Conservation (phyloP, 2,329 filamentous ascomycete species). For the Phialemonium atrogriseum region DNA sequence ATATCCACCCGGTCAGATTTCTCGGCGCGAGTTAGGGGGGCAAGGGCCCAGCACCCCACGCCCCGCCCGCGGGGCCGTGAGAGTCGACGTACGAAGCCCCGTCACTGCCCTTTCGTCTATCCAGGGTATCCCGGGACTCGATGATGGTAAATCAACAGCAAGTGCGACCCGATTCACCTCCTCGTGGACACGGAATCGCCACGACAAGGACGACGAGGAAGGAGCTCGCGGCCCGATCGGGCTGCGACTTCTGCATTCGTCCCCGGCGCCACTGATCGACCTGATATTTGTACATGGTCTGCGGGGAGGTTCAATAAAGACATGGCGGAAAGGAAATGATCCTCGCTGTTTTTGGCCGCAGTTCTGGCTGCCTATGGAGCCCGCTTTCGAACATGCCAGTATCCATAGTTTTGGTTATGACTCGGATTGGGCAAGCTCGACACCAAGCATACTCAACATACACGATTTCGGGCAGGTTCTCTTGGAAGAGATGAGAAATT, state of each 20-base stretch:
- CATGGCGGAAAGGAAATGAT: slow-evolving; percentile 25
- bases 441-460: slow-evolving; percentile 15
- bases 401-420: slow-evolving; percentile 24
- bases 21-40: too few species aligned
- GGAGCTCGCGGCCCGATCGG: slow-evolving; percentile 7
- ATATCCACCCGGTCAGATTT: slow-evolving; percentile 1
- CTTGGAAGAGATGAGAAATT: slow-evolving; percentile 18
- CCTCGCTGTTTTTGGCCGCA: slow-evolving; percentile 26
- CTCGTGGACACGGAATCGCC: slow-evolving; percentile 2
- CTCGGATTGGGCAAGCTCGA: slow-evolving; percentile 16
- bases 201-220: slow-evolving; percentile 2
- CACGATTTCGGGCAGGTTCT: slow-evolving; percentile 22
- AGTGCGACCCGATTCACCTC: slow-evolving; percentile 1
- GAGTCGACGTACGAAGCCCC: too few species aligned
- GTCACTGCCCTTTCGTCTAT: neutral
- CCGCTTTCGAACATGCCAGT: slow-evolving; percentile 15
- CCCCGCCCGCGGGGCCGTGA: neutral
- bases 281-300: slow-evolving; percentile 31
- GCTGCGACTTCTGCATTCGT: slow-evolving; percentile 12
- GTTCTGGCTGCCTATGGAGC: slow-evolving; percentile 24
- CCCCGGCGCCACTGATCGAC: slow-evolving; percentile 21
- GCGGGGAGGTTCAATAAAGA: slow-evolving; percentile 25
- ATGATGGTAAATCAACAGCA: neutral
- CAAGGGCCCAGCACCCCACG: slow-evolving; percentile 1
- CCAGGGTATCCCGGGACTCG: neutral